phyloP scores from a whole-genome alignment of 2,329 filamentous ascomycete species.

The Zalaria obscura region DNA sequence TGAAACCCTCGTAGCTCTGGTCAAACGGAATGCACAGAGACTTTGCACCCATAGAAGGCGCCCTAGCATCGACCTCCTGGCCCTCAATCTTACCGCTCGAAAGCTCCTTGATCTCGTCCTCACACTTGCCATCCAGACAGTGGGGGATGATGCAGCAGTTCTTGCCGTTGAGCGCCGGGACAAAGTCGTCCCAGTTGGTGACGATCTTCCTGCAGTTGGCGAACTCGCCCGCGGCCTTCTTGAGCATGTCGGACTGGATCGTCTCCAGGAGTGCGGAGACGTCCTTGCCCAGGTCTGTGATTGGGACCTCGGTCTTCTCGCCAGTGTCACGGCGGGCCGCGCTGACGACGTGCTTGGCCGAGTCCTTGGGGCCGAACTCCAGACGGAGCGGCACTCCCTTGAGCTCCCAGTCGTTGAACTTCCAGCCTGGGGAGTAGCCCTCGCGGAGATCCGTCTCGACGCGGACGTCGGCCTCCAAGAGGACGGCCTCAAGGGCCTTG shows the following conservation, averaged over 20 bases:
- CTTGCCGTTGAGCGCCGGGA: conserved; percentile 79
- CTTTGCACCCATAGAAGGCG: conserved; percentile 64
- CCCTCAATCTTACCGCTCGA: conserved; percentile 62
- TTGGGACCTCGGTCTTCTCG: conserved; percentile 66
- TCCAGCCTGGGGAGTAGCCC: conserved; percentile 85
- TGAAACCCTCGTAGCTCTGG: conserved; percentile 61
- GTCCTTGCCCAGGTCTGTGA: conserved; percentile 57
- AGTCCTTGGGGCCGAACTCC: conserved; percentile 92
- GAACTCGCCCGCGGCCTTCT: conserved; percentile 65
- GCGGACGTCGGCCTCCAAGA: conserved; percentile 63
- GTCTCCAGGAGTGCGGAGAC: conserved; percentile 73
- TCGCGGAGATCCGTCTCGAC: conserved; percentile 74
- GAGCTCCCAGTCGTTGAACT: conserved; percentile 98
- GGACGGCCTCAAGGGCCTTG: conserved; percentile 51
- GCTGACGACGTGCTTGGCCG: conserved; percentile 70
- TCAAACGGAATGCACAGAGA: conserved; percentile 69
- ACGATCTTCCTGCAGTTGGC: conserved; percentile 66
- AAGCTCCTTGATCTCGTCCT: conserved; percentile 88
- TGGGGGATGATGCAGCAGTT: conserved; percentile 87
- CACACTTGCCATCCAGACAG: conserved; percentile 72
- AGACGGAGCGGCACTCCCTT: conserved; percentile 88
- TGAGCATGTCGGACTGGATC: conserved; percentile 74
- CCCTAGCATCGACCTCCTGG: conserved; percentile 53
- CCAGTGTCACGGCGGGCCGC: conserved; percentile 74
- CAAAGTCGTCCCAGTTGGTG: conserved; percentile 78